A percentile compares a stretch with the other conserved stretches of the same genome.
phyloP scores from a whole-genome alignment of 2,329 filamentous ascomycete species.

The Aureobasidium vineae region DNA sequence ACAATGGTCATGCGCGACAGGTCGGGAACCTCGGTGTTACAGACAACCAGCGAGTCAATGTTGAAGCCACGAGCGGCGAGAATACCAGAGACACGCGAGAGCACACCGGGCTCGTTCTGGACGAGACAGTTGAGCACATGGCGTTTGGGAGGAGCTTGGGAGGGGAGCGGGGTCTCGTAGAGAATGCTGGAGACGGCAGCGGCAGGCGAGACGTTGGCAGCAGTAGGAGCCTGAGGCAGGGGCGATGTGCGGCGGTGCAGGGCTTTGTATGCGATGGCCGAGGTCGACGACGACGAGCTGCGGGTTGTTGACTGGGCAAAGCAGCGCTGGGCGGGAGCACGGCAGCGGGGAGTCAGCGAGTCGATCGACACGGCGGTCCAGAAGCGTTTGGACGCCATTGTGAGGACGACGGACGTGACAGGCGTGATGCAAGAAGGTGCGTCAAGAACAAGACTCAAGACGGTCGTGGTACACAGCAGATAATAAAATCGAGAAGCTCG shows the following conservation, averaged over 20 bases:
- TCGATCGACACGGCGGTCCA: conserved; percentile 28
- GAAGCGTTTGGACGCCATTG: conserved; percentile 40
- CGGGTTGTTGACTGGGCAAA: conserved; percentile 7
- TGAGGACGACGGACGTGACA: conserved; percentile 15
- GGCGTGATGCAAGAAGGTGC: conserved; percentile 1
- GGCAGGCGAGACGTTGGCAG: conserved; percentile 73
- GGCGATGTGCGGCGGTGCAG: conserved; percentile 86
- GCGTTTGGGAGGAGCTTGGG: conserved; percentile 79
- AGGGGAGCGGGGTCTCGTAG: conserved; percentile 92
- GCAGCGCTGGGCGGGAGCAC: conserved; percentile 3
- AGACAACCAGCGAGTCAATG: conserved; percentile 97
- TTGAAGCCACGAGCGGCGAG: conserved; percentile 96
- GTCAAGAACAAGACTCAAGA: not conserved
- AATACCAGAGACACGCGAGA: conserved; percentile 95
- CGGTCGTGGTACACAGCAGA: not conserved
- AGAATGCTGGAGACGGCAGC: conserved; percentile 97
- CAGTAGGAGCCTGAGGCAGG: conserved; percentile 69
- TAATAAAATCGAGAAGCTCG: conserved; percentile 12
- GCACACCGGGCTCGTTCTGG: conserved; percentile 96
- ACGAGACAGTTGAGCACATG: conserved; percentile 98
- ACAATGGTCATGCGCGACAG: conserved; percentile 99
- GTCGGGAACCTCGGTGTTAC: conserved; percentile 95
- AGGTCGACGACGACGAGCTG: conserved; percentile 68
- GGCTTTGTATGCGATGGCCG: conserved; percentile 95
- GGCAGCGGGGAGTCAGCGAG: conserved; percentile 18